phyloP scores from a whole-genome alignment of 108 stramenopile genomes.

The Fistulifera pelliculosa region DNA sequence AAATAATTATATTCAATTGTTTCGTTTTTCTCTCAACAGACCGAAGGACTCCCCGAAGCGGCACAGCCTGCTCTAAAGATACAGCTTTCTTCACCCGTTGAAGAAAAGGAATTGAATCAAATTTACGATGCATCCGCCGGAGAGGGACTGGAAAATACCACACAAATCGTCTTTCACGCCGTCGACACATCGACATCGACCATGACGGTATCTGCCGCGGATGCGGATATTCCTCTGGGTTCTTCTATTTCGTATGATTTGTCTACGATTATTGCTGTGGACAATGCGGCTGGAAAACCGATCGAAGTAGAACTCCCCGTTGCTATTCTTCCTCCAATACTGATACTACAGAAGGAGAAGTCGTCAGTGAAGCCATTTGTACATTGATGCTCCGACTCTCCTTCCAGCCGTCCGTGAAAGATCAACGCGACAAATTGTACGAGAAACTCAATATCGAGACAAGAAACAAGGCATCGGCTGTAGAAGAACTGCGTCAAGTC shows the following conservation, averaged over 20 bases:
- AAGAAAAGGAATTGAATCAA: conserved; percentile 41
- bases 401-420: conserved; percentile 65
- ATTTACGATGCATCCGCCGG: conserved; percentile 37
- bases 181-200: conserved; percentile 60
- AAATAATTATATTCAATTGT: background rate
- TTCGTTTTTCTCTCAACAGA: conserved; percentile 13
- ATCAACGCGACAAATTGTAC: conserved; percentile 62
- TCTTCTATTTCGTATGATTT: conserved; percentile 49
- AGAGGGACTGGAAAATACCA: conserved; percentile 5
- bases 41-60: conserved; percentile 39
- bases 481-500: conserved; percentile 52
- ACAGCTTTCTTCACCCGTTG: conserved; percentile 71
- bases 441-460: conserved; percentile 64
- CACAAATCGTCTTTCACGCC: conserved; percentile 32
- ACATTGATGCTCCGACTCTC: conserved; percentile 47
- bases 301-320: conserved; percentile 37
- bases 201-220: conserved; percentile 41
- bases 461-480: conserved; percentile 54
- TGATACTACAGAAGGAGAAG: conserved; percentile 17
- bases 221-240: conserved; percentile 44
- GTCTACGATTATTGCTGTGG: conserved; percentile 32
- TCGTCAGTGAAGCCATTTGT: conserved; percentile 28
- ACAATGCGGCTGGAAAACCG: conserved; percentile 21
- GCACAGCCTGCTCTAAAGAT: conserved; percentile 36
- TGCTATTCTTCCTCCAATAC: conserved; percentile 35